Conservation (phyloP, 805 yeast species). For the Suhomyces kilbournensis region DNA sequence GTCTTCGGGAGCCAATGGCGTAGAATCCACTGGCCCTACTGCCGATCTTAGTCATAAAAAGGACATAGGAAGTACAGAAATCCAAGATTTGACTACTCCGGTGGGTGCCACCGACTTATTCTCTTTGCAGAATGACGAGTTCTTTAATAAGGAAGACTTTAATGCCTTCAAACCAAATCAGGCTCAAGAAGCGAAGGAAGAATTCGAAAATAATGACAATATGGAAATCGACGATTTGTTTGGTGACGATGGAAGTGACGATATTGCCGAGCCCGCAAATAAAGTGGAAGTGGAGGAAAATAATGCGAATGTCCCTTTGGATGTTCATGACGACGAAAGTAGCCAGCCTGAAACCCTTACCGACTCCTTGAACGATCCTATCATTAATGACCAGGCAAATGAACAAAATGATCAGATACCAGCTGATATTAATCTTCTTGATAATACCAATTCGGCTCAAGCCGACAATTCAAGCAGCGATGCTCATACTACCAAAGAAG, state of each 20-base stretch:
- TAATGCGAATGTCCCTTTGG: neutral
- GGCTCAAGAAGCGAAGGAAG: constrained; percentile 1
- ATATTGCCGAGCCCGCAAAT: neutral
- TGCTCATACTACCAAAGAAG: neutral
- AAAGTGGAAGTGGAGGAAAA: neutral
- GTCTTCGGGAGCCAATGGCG: constrained; percentile 8
- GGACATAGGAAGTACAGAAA: constrained; percentile 13
- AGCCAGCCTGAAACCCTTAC: constrained; percentile 4
- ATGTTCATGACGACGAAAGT: neutral
- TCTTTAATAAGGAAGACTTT: constrained; percentile 7
- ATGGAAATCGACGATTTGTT: constrained; percentile 29
- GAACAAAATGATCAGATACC: neutral
- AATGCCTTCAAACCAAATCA: neutral
- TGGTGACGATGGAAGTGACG: constrained; percentile 34
- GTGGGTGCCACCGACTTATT: constrained; percentile 13
- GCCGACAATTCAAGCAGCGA: neutral
- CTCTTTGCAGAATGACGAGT: constrained; percentile 12
- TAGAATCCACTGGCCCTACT: constrained; percentile 9
- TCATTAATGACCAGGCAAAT: neutral
- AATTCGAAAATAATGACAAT: constrained; percentile 12
- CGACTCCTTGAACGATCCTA: neutral
- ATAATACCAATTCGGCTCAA: neutral
- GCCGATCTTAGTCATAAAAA: constrained; percentile 11
- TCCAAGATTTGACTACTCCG: constrained; percentile 10
- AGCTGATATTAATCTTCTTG: neutral